Percentiles rank a stretch among this genome's conserved stretches.
Conservation (phyloP, 305 asterid species). For the Solanum aculeatissimum region DNA sequence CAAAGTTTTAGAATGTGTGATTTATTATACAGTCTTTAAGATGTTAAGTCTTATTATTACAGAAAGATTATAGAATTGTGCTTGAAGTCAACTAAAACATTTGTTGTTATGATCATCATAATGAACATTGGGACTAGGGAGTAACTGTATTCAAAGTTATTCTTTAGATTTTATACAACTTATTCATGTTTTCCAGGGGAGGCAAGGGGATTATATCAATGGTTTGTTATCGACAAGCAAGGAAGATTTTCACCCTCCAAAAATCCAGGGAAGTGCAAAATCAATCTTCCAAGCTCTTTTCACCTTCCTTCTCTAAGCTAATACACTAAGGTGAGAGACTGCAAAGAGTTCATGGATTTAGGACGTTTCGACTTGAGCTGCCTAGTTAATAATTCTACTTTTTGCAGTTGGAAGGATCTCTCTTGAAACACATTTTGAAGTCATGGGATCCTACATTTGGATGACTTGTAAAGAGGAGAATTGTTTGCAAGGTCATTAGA, state of each 20-base stretch:
- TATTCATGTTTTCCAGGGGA: slow-evolving; percentile 29
- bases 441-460: background rate
- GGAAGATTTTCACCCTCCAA: slow-evolving; percentile 19
- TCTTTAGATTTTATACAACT: background rate
- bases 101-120: background rate
- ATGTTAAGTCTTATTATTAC: background rate
- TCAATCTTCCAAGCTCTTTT: slow-evolving; percentile 67
- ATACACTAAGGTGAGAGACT: background rate
- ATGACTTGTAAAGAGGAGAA: slow-evolving; percentile 4
- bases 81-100: background rate
- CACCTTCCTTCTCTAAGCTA: slow-evolving; percentile 47
- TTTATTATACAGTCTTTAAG: background rate
- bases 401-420: background rate
- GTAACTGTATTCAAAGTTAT: background rate
- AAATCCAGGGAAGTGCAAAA: slow-evolving; percentile 42
- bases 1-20: background rate
- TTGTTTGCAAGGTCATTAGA: slow-evolving; percentile 37
- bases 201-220: slow-evolving; percentile 40
- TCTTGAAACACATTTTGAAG: background rate
- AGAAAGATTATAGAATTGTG: background rate
- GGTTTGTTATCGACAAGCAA: slow-evolving; percentile 37
- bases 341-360: background rate
- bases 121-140: background rate
- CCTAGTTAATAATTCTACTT: background rate
- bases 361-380: background rate